Evolutionary conservation across 2,329 filamentous ascomycete species (phyloP), one percentile per base, ranked within the genome.

Genomic region (Claviceps africana): DNA sequence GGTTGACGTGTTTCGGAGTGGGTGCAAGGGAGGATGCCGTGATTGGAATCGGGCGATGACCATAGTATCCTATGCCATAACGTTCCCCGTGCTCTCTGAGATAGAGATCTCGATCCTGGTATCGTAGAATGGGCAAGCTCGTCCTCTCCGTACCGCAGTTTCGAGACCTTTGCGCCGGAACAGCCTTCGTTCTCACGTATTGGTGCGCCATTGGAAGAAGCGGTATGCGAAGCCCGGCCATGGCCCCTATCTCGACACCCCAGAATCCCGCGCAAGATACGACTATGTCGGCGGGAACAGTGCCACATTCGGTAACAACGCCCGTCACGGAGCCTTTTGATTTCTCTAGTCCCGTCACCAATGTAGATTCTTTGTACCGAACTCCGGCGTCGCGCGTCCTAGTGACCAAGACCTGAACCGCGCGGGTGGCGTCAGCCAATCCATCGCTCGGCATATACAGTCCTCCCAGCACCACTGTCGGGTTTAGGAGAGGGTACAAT

Each of bases 201-300:
- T 83, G 80, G 51, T 83, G 80, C 0, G 73, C 80, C 53, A 83
- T 70, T 3, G 80, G 80, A 0, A 81, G 70, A 4, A 83, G 64
- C 7, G 80, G 80, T 22, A 83, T 72, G 1, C 73, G 65, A 13
- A 82, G 58, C 4, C 72, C 79, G 43, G 77, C 71, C 79, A 83
- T 80, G 6, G 73, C 75, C 22, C 80, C 80, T 7, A 83, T 68
- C 60, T 83, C 79, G 8, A 82, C 80, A 11, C 80, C 80, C 80
- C 80, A 83, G 62, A 83, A 81, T 0, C 80, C 80, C 7, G 78
- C 80, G 55, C 80, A 83, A 1, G 78, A 82, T 39, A 83, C 64
- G 49, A 83, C 69, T 25, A 82, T 76, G 51, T 83, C 80, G 0
- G 79, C 79, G 0, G 74, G 66, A 21, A 82, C 69, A 0, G 60